Base-by-base conservation (phyloP, 164 flowering plant species). In the Stephania japonica region DNA sequence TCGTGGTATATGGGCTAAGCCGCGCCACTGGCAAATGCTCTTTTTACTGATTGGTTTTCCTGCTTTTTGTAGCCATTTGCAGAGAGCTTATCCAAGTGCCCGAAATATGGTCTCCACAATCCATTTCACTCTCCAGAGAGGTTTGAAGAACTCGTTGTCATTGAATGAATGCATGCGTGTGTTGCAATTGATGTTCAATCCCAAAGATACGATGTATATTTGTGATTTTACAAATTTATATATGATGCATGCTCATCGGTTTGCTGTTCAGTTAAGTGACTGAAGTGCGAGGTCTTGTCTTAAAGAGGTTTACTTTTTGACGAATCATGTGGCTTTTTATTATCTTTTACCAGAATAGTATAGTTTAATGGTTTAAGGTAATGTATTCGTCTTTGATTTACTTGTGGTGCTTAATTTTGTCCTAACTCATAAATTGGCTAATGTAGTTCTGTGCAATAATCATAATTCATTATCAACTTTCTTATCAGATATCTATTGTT, bases 101-200 rank as follows among this genome's bases (percentile, higher is more conserved):
- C 96, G 7, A 96, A 96, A 81, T 90, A 88, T 82, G 99, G 98
- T 67, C 84, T 95, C 42, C 98, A 95, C 78, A 95, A 95, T 84
- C 99, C 99, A 71, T 90, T 93, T 76, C 90, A 89, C 77, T 70
- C 87, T 70, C 98, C 94, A 72, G 98, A 95, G 83, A 93, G 98
- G 99, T 95, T 71, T 44, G 74, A 53, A 3, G 26, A 71, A 47
- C 65, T 24, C 32, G 62, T 72, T 47, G 23, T 63, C 64, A 4
- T 21, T 65, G 69, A 9, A 56, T 61, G 1, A 14, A 14, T 27
- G 38, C 4, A 4, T 32, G 32, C 3, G 38, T 47, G 24, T 65
- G 49, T 68, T n/a, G n/a, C n/a, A n/a, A n/a, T n/a, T n/a, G n/a
- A n/a, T n/a, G n/a, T n/a, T n/a, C n/a, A n/a, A n/a, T n/a, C n/a